These are phyloP conservation scores for Ricinus communis DNA, from an alignment of 345 rosid genomes.

Conservation along the genomic window DNA sequence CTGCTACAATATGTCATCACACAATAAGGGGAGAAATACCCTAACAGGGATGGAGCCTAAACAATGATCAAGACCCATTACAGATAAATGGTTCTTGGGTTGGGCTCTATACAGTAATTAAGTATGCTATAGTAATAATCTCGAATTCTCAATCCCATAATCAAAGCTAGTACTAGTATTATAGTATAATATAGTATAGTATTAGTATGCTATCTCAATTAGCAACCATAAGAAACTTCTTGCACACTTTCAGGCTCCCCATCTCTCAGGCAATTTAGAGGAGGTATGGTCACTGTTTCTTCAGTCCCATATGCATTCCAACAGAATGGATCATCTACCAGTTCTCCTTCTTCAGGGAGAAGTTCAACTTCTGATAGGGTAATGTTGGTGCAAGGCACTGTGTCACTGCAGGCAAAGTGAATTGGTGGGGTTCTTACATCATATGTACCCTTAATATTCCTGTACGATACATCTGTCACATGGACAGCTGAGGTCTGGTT, in stretches of 20 bases:
- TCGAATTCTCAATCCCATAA: background rate
- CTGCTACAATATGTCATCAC: slow-evolving; percentile 49
- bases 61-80: slow-evolving; percentile 18
- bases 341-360: slow-evolving; percentile 74
- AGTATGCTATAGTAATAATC: background rate
- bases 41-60: slow-evolving; percentile 64
- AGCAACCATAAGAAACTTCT: slow-evolving; percentile 45
- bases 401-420: slow-evolving; percentile 92
- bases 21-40: slow-evolving; percentile 65
- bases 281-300: slow-evolving; percentile 82
- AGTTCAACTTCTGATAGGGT: slow-evolving; percentile 89
- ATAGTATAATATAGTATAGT: background rate
- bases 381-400: slow-evolving; percentile 90
- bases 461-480: slow-evolving; percentile 58
- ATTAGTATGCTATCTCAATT: background rate
- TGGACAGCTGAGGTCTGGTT: slow-evolving; percentile 87
- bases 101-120: slow-evolving; percentile 10
- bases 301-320: slow-evolving; percentile 95
- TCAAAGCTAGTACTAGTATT: background rate
- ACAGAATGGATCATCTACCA: slow-evolving; percentile 94
- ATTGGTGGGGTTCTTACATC: slow-evolving; percentile 79
- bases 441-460: slow-evolving; percentile 87
- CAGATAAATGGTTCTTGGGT: background rate
- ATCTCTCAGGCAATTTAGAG: slow-evolving; percentile 66
- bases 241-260: slow-evolving; percentile 57